A percentile compares a stretch with the other conserved stretches of the same genome.
These are phyloP conservation scores for Brassica juncea DNA, from an alignment of 345 rosid species.

Conservation along the genomic window DNA sequence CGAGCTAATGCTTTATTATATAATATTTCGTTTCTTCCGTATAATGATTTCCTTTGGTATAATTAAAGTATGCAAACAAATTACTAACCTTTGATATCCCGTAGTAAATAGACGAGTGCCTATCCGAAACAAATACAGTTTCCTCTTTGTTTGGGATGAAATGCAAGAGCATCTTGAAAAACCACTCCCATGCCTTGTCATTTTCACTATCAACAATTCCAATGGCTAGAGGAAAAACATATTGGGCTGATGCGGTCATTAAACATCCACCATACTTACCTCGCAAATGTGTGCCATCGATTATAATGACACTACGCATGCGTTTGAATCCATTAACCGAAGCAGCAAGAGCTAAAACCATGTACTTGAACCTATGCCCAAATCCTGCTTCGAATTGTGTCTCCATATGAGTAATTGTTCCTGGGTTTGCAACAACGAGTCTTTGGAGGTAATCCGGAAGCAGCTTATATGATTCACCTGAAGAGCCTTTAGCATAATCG, in stretches of 20 bases:
- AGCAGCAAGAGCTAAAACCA: neutral
- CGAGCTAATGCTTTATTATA: no score
- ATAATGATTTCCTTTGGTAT: no score
- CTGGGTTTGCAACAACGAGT: neutral
- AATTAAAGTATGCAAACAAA: no score
- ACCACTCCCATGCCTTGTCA: neutral
- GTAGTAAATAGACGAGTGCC: neutral
- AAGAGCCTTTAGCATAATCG: neutral
- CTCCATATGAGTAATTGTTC: no score
- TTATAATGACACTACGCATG: neutral
- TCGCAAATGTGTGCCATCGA: neutral
- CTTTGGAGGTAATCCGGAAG: neutral
- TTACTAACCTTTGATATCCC: neutral
- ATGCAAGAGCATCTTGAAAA: neutral
- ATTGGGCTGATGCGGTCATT: neutral
- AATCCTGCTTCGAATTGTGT: neutral
- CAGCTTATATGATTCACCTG: neutral
- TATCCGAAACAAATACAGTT: neutral
- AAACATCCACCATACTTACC: neutral
- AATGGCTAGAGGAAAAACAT: neutral
- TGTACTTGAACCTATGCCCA: neutral
- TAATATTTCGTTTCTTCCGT: no score
- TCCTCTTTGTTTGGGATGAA: neutral
- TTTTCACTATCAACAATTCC: neutral
- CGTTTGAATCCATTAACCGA: neutral